These are phyloP conservation scores for Euphrasia confusa DNA, from an alignment of 257 asterid genomes.

Conservation along the genomic window DNA sequence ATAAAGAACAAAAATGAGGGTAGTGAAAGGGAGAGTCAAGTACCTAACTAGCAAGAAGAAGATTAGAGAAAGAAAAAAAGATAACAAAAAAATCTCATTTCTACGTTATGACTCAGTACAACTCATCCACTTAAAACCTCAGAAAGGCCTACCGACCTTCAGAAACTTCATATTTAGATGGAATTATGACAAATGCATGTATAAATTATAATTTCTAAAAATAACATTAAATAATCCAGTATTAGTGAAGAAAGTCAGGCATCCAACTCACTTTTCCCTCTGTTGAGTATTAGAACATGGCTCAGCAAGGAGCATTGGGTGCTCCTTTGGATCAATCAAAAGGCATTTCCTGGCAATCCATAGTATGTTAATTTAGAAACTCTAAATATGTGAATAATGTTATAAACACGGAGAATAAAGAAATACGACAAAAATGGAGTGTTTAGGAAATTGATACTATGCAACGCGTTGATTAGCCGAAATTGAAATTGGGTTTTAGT, in stretches of 20 bases:
- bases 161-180: conserved; percentile 8
- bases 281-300: conserved; percentile 87
- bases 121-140: neutral
- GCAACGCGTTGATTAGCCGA: neutral
- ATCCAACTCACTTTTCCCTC: conserved; percentile 86
- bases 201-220: conserved; percentile 9
- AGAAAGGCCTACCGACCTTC: neutral
- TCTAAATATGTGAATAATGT: conserved; percentile 4
- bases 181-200: conserved; percentile 8
- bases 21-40: neutral
- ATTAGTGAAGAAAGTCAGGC: conserved; percentile 15
- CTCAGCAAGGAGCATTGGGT: conserved; percentile 98
- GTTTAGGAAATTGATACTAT: conserved; percentile 6
- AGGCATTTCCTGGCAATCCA: conserved; percentile 68
- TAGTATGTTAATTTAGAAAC: conserved; percentile 10
- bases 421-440: neutral
- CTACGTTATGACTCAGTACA: conserved; percentile 1
- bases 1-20: neutral
- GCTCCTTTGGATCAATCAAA: conserved; percentile 94
- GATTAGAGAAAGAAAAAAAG: neutral
- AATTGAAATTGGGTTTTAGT: too few relatives aligned
- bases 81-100: neutral
- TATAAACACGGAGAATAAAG: neutral
- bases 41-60: neutral
- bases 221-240: neutral